Evolutionary conservation across 2,329 filamentous ascomycete genomes (phyloP), one percentile per base, ranked within the genome.

Genomic region (Neocucurbitaria cava): DNA sequence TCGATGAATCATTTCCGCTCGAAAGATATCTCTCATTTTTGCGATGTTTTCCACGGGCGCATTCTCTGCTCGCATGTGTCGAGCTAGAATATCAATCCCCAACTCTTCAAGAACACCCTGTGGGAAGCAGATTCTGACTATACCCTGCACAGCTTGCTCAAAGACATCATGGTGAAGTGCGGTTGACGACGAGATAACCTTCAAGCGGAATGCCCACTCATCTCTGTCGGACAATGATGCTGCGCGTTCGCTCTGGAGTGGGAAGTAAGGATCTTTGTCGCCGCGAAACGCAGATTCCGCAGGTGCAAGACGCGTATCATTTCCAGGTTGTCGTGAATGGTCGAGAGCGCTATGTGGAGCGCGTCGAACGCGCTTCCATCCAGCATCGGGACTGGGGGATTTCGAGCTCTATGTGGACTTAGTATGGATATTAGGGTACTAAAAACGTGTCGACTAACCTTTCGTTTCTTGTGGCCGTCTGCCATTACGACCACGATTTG

Each of bases 101-200:
- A 70, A 43, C 21, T 71, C 58, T 1, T 70, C 56, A 0, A 72
- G 46, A 3, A 70, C 39, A 9, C 52, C 48, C 2, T 65, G 44
- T 1, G 70, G 69, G 17, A 73, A 71, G 42, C 70, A 72, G 3
- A 70, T 64, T 5, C 64, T 53, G 1, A 69, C 55, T 0, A 73
- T 51, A 1, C 66, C 69, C 50, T 65, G 59, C 1, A 71, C 61
- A 0, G 68, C 67, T 3, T 65, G 61, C 24, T 56, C 52, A 40
- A 70, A 64, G 3, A 73, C 21, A 5, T 53, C 62, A 56, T 64
- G 61, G 2, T 49, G n/a, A 5, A 62, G 20, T 15, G 58, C 23
- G 0, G 23, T 51, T 6, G 53, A 33, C 0, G 59, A 58, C 1
- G 58, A 70, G 1, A 68, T 48, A 1, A 72, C 61, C 13, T 69